Percentiles rank a stretch among this genome's conserved stretches.
Evolutionary conservation across 1,139 yeast genomes (phyloP).

Genomic region (Blastobotrys persicus): DNA sequence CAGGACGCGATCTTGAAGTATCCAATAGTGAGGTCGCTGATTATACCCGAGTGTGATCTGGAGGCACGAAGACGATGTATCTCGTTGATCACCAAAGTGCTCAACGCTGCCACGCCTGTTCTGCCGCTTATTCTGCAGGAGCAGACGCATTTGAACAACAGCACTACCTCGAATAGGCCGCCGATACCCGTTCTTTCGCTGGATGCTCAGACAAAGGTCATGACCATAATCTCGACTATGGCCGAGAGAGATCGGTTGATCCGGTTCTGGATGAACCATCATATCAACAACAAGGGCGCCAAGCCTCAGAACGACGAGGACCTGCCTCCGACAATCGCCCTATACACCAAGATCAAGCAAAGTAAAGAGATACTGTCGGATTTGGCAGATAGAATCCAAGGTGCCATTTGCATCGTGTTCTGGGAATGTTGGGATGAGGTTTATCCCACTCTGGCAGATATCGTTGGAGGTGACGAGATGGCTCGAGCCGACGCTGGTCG

Average conservation of each 20-base stretch:
- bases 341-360: slow-evolving; percentile 31
- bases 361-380: slow-evolving; percentile 32
- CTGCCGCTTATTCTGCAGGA: slow-evolving; percentile 32
- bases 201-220: slow-evolving; percentile 27
- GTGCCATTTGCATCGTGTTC: slow-evolving; percentile 37
- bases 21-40: slow-evolving; percentile 33
- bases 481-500: slow-evolving; percentile 33
- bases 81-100: slow-evolving; percentile 26
- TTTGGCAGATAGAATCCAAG: slow-evolving; percentile 35
- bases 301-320: slow-evolving; percentile 12
- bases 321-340: slow-evolving; percentile 25
- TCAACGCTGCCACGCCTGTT: slow-evolving; percentile 34
- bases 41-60: slow-evolving; percentile 36
- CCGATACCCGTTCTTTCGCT: slow-evolving; percentile 23
- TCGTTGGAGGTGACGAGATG: slow-evolving; percentile 33
- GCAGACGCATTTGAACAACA: slow-evolving; percentile 16
- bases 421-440: slow-evolving; percentile 39
- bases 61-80: slow-evolving; percentile 35
- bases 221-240: slow-evolving; percentile 26
- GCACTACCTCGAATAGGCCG: slow-evolving; percentile 11
- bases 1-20: slow-evolving; percentile 34
- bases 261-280: slow-evolving; percentile 31
- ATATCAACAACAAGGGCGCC: slow-evolving; percentile 19
- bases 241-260: slow-evolving; percentile 29
- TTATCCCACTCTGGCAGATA: slow-evolving; percentile 33